Conservation (phyloP, 208 protist genomes). For the Porcisia hertigi region DNA sequence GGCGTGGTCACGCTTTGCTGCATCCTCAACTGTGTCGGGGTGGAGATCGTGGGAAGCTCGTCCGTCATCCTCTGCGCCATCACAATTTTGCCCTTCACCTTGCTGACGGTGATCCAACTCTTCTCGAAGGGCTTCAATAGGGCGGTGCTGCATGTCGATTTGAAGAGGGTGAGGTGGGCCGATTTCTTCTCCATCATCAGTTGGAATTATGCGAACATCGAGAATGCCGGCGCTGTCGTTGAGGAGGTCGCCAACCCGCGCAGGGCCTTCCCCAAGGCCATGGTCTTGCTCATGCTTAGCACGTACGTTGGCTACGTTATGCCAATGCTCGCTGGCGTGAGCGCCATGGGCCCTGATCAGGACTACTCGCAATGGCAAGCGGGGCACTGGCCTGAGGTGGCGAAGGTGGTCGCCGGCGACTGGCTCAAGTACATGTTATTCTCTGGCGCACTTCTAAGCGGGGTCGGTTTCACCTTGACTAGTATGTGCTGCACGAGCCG, state of each 20-base stretch:
- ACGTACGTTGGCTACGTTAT: constrained; percentile 82
- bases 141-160: constrained; percentile 62
- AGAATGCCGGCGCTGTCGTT: constrained; percentile 79
- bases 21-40: constrained; percentile 68
- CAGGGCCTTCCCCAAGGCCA: constrained; percentile 49
- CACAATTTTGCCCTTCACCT: constrained; percentile 66
- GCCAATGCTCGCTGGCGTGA: constrained; percentile 78
- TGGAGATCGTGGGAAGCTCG: constrained; percentile 72
- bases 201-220: constrained; percentile 91
- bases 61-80: constrained; percentile 68
- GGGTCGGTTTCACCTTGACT: constrained; percentile 80
- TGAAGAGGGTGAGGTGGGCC: constrained; percentile 61
- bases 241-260: constrained; percentile 78
- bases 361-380: constrained; percentile 71
- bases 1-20: constrained; percentile 66
- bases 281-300: constrained; percentile 73
- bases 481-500: constrained; percentile 87
- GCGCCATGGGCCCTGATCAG: constrained; percentile 62
- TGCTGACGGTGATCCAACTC: constrained; percentile 71
- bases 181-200: constrained; percentile 84
- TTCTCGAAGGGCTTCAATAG: constrained; percentile 71
- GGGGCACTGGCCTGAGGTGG: constrained; percentile 81
- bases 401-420: constrained; percentile 47
- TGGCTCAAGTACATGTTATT: constrained; percentile 87
- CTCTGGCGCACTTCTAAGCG: constrained; percentile 65